These are phyloP conservation scores for Stereum hirsutum DNA, from an alignment of 1,284 basidiomycete species.

Conservation along the genomic window DNA sequence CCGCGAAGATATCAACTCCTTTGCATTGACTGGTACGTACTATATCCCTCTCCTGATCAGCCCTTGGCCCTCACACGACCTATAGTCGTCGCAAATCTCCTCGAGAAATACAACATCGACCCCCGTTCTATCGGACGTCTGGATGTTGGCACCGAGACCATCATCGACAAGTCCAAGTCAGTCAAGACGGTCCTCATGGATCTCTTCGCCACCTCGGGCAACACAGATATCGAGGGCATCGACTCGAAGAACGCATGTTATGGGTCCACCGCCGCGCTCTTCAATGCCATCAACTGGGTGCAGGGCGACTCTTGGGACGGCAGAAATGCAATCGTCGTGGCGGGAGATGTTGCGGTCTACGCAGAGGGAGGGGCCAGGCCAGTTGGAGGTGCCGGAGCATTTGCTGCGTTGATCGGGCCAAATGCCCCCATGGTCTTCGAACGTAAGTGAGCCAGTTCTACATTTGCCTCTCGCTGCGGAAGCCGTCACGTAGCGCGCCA, in stretches of 20 bases:
- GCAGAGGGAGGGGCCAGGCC: conserved; percentile 93
- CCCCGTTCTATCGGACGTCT: conserved; percentile 94
- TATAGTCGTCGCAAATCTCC: conserved; percentile 74
- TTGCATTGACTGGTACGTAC: conserved; percentile 81
- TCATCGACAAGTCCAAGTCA: conserved; percentile 99
- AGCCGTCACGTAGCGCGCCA: no score
- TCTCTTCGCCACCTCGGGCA: conserved; percentile 85
- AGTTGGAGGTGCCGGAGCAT: conserved; percentile 94
- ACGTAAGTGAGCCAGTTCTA: conserved; percentile 73
- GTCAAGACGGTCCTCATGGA: conserved; percentile 99
- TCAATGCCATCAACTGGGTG: conserved; percentile 97
- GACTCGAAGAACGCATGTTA: conserved; percentile 99
- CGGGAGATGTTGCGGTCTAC: conserved; percentile 97
- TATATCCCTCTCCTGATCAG: neutral
- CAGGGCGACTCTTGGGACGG: conserved; percentile 98
- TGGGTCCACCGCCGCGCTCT: conserved; percentile 95
- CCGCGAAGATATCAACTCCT: conserved; percentile 98
- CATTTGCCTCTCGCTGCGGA: no score
- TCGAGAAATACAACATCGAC: conserved; percentile 95
- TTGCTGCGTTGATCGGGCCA: conserved; percentile 92
- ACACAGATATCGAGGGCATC: conserved; percentile 96
- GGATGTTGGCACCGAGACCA: conserved; percentile 97
- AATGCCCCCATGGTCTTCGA: conserved; percentile 93
- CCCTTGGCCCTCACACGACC: conserved; percentile 4
- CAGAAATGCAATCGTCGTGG: conserved; percentile 94